These are phyloP conservation scores for Trichothecium roseum DNA, from an alignment of 2,329 filamentous ascomycete genomes.

Conservation along the genomic window DNA sequence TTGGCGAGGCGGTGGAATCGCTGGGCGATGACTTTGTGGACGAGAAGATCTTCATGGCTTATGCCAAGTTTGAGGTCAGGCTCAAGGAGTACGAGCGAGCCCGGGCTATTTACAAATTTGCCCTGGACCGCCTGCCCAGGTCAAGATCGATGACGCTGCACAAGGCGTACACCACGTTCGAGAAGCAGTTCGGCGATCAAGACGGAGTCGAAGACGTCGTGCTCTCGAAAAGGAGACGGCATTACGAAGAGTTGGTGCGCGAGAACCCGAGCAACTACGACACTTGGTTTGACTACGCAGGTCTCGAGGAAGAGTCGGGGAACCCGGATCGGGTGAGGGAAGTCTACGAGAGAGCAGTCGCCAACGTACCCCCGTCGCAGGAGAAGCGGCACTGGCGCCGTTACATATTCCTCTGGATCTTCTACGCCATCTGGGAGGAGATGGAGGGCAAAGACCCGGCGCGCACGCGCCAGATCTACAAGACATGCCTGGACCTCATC, in stretches of 20 bases:
- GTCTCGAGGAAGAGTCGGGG: slow-evolving; percentile 76
- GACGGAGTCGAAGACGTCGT: slow-evolving; percentile 95
- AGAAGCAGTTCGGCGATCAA: slow-evolving; percentile 92
- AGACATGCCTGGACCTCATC: slow-evolving; percentile 75
- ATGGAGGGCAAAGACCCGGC: slow-evolving; percentile 69
- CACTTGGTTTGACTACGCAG: slow-evolving; percentile 90
- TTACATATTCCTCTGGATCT: slow-evolving; percentile 97
- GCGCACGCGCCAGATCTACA: slow-evolving; percentile 81
- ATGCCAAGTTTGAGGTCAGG: slow-evolving; percentile 89
- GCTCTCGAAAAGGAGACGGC: slow-evolving; percentile 80
- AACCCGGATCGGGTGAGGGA: slow-evolving; percentile 79
- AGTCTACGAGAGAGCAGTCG: slow-evolving; percentile 90
- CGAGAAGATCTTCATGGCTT: slow-evolving; percentile 89
- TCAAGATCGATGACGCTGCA: slow-evolving; percentile 78
- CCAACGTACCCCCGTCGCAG: slow-evolving; percentile 86
- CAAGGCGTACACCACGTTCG: slow-evolving; percentile 92
- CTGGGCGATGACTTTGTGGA: slow-evolving; percentile 93
- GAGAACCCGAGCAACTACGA: slow-evolving; percentile 97
- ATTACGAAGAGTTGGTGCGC: slow-evolving; percentile 90
- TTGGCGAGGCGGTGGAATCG: slow-evolving; percentile 76
- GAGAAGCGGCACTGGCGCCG: slow-evolving; percentile 96
- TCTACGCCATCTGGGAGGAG: slow-evolving; percentile 95
- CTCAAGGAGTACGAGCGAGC: slow-evolving; percentile 92
- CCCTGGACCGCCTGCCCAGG: slow-evolving; percentile 79
- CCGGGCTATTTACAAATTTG: slow-evolving; percentile 93